Base-by-base conservation (phyloP, 768 basidiomycete genomes). In the Vararia minispora region DNA sequence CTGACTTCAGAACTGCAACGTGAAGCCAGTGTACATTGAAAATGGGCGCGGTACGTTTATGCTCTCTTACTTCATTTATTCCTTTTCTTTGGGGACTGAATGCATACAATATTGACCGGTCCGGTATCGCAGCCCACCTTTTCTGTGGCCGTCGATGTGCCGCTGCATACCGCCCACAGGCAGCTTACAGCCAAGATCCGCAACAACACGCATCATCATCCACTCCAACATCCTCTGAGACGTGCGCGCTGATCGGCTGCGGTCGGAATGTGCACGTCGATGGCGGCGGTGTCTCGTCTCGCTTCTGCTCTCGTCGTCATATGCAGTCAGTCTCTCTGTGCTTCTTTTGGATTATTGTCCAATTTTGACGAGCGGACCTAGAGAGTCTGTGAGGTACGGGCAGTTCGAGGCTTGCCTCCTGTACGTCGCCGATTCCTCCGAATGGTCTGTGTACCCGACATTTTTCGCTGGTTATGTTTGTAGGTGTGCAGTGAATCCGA, bases 71-170 rank as follows among this genome's bases (percentile, higher is more conserved):
- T 27, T n/a, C n/a, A n/a, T n/a, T n/a, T n/a, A n/a, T n/a, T n/a
- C n/a, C n/a, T n/a, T n/a, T n/a, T n/a, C n/a, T 16, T 6, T n/a
- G 21, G 29, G 18, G 28, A 21, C 16, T 26, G 8, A 10, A 5
- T 9, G 17, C 11, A 7, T 11, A 9, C 13, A 4, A 18, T 25
- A 11, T 16, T 14, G 7, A 20, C n/a, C 16, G 3, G 8, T 33
- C 1, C 26, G 10, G 2, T 9, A 4, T 29, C 14, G 23, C 13
- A 51, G 50, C 27, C 1, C 50, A 47, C 22, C 34, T 46, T 18
- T 51, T 51, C 31, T 51, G 50, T 35, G 50, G 50, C 5, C 21
- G 12, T 41, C 50, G 50, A 7, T 51, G 50, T 18, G 49, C 49
- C 8, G 23, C 4, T 7, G 37, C 27, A 12, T 51, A 40, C 35